Evolutionary conservation across 768 basidiomycete species (phyloP), one percentile per base, ranked within the genome.

Genomic region (Dendrothele bispora): DNA sequence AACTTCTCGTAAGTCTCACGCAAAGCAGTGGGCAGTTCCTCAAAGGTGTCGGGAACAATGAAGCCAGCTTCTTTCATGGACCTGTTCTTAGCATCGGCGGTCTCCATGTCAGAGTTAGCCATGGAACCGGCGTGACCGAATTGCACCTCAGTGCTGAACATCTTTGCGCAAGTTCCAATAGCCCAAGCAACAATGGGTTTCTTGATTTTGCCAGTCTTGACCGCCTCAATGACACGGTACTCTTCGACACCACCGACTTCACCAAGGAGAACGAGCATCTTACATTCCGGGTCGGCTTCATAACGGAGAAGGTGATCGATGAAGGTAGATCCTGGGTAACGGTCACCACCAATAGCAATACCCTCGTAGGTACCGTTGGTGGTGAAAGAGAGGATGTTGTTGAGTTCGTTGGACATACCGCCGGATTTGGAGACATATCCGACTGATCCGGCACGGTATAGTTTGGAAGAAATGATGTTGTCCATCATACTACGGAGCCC

Each of bases 131-230:
- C 97, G 72, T 99, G 97, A 17, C 97, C 97, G 71, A 98, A 99
- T 73, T 98, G 97, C 43, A 98, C 97, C 69, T 98, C 97, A 40
- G 97, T 98, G 35, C 93, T 78, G 76, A 98, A 99, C 97, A 99
- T 98, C 84, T 97, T 97, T 60, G 97, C 97, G 68, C 97, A 99
- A 35, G 97, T 99, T 52, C 97, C 95, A 59, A 99, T 37, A 29
- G 97, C 93, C 97, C 97, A 99, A 24, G 97, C 97, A 56, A 99
- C 91, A 66, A 98, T 95, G 45, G 97, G 97, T 76, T 99, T 99
- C 72, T 82, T 95, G 80, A 99, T 98, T 58, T 75, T 73, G 41
- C 95, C 94, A 32, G 75, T 73, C 78, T 93, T 93, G 69, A 98
- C 95, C 43, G 95, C 97, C 34, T 98, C 89, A 69, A 98, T 98